Conservation (phyloP, 2,329 filamentous ascomycete species). For the Aspergillus fijiensis region DNA sequence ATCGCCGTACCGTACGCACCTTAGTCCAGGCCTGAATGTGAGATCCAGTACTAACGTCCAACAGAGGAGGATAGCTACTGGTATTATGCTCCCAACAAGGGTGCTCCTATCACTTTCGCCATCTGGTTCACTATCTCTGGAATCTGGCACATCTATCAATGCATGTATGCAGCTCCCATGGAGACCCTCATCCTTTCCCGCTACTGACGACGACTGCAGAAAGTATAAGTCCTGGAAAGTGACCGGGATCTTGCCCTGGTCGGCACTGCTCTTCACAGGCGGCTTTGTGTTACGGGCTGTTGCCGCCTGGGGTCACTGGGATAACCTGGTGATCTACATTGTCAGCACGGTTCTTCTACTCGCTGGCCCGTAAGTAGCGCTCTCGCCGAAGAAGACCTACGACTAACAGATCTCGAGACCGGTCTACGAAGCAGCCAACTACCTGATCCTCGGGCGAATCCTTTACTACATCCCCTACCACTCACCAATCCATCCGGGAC, state of each 20-base stretch:
- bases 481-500: conserved; percentile 53
- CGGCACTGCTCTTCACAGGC: conserved; percentile 39
- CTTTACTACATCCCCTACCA: conserved; percentile 52
- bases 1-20: conserved; percentile 29
- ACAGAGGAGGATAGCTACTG: conserved; percentile 38
- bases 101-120: conserved; percentile 42
- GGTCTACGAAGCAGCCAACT: conserved; percentile 49
- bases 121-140: conserved; percentile 42
- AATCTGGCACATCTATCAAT: conserved; percentile 40
- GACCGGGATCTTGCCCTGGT: conserved; percentile 44
- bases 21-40: conserved; percentile 8
- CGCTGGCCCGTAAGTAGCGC: conserved; percentile 37
- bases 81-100: conserved; percentile 45
- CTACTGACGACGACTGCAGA: conserved; percentile 23
- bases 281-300: conserved; percentile 41
- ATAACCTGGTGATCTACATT: conserved; percentile 39
- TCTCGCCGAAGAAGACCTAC: not conserved
- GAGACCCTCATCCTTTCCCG: too few species aligned
- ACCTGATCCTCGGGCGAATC: conserved; percentile 54
- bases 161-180: conserved; percentile 25
- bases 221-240: conserved; percentile 44
- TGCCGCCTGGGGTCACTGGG: conserved; percentile 38
- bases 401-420: conserved; percentile 25
- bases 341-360: conserved; percentile 41
- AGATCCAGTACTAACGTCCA: conserved; percentile 12